phyloP scores from a whole-genome alignment of 2,329 filamentous ascomycete genomes.

The Xylaria polymorpha region DNA sequence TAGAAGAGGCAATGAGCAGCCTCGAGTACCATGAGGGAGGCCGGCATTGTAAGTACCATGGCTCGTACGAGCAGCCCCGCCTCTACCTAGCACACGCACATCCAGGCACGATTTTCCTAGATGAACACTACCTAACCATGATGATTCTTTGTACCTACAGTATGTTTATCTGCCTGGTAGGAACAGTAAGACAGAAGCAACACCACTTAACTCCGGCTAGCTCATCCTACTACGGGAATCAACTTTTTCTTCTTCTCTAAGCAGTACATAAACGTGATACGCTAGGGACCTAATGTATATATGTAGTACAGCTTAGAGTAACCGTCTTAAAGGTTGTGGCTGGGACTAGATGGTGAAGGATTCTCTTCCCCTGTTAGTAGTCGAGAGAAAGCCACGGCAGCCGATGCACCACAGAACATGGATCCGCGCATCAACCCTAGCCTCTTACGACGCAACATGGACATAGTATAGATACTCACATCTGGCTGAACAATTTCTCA shows the following conservation, averaged over 20 bases:
- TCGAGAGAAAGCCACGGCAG: conserved; percentile 31
- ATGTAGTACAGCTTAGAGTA: not conserved
- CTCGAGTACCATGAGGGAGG: not conserved
- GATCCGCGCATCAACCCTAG: conserved; percentile 37
- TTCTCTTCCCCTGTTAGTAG: conserved; percentile 31
- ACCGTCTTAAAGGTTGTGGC: conserved; percentile 21
- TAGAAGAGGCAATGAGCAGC: conserved; percentile 21
- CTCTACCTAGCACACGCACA: not conserved
- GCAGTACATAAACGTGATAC: conserved; percentile 2
- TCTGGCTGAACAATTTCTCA: conserved; percentile 4
- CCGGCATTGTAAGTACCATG: too few relatives aligned
- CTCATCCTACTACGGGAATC: not conserved
- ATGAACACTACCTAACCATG: not conserved
- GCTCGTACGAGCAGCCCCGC: conserved; percentile 13
- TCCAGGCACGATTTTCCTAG: conserved; percentile 15
- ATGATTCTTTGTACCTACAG: not conserved
- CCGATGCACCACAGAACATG: conserved; percentile 35
- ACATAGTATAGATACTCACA: not conserved
- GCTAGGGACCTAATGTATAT: not conserved
- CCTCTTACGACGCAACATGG: conserved; percentile 25
- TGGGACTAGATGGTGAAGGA: conserved; percentile 36
- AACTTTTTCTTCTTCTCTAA: not conserved
- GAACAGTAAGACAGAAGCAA: conserved; percentile 11
- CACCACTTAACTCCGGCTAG: not conserved
- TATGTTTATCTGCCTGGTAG: not conserved